phyloP scores from a whole-genome alignment of 1,284 basidiomycete species.

The Malassezia sympodialis region DNA sequence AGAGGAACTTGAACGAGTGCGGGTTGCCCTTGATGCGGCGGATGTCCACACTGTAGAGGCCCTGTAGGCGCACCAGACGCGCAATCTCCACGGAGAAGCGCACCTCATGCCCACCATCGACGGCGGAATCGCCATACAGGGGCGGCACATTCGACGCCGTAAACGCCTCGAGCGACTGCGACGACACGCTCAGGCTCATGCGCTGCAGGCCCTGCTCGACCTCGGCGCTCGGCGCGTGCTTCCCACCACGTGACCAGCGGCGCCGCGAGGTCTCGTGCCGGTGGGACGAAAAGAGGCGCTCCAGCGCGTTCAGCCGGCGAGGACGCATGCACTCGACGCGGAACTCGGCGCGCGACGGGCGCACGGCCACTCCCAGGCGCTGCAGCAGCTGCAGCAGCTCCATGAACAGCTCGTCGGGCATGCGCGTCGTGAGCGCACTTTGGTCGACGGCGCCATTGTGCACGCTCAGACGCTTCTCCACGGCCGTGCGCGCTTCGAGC shows the following conservation, averaged over 20 bases:
- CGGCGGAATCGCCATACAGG: slow-evolving; percentile 34
- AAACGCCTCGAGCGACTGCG: slow-evolving; percentile 14
- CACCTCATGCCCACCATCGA: slow-evolving; percentile 45
- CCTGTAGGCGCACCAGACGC: slow-evolving; percentile 37
- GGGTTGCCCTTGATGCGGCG: slow-evolving; percentile 44
- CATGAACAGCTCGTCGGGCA: slow-evolving; percentile 75
- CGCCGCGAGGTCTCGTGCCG: not conserved
- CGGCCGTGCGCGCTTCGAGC: not conserved
- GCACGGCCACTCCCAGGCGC: slow-evolving; percentile 81
- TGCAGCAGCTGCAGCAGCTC: slow-evolving; percentile 69
- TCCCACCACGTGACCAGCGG: slow-evolving; percentile 9
- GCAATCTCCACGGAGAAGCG: slow-evolving; percentile 46
- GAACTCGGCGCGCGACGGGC: slow-evolving; percentile 62
- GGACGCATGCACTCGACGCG: slow-evolving; percentile 43
- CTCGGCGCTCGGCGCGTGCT: slow-evolving; percentile 9
- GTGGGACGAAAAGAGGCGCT: slow-evolving; percentile 1
- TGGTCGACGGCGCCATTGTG: slow-evolving; percentile 90
- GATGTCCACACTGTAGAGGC: slow-evolving; percentile 45
- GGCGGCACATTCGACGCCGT: slow-evolving; percentile 15
- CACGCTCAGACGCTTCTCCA: slow-evolving; percentile 55
- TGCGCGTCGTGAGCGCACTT: slow-evolving; percentile 72
- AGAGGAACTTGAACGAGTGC: slow-evolving; percentile 46
- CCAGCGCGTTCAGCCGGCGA: slow-evolving; percentile 23
- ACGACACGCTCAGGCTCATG: slow-evolving; percentile 3
- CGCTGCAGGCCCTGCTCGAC: slow-evolving; percentile 10